These are phyloP conservation scores for Penicillium daleae DNA, from an alignment of 495 filamentous ascomycete species.

Conservation along the genomic window DNA sequence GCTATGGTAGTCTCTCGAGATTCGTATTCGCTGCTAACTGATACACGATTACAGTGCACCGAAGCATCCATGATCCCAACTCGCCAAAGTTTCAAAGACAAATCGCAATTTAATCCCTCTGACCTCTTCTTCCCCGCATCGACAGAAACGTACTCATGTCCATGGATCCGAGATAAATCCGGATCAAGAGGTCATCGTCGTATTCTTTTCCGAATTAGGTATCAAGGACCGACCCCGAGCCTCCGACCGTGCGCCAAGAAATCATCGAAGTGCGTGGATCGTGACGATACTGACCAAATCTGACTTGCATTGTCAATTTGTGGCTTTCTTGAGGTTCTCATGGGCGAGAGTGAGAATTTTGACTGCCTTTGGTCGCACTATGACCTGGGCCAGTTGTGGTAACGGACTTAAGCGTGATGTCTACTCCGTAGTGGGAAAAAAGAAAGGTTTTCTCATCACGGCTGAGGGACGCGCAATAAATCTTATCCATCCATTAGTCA, in stretches of 20 bases:
- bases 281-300: no score
- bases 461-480: background rate
- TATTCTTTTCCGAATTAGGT: background rate
- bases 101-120: no score
- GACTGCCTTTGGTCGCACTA: background rate
- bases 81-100: background rate
- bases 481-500: background rate
- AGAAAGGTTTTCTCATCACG: background rate
- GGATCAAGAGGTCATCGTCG: background rate
- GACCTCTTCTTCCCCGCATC: background rate
- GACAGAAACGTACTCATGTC: background rate
- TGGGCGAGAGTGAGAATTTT: background rate
- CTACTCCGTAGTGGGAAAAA: background rate
- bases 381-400: background rate
- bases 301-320: background rate
- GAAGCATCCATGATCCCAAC: background rate
- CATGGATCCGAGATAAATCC: background rate
- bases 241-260: background rate
- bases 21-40: background rate
- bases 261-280: background rate
- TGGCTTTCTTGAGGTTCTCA: background rate
- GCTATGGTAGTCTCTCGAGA: background rate
- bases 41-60: background rate
- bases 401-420: background rate
- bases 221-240: background rate